phyloP scores from a whole-genome alignment of 2,329 filamentous ascomycete species.

The Lasiodiplodia theobromae region DNA sequence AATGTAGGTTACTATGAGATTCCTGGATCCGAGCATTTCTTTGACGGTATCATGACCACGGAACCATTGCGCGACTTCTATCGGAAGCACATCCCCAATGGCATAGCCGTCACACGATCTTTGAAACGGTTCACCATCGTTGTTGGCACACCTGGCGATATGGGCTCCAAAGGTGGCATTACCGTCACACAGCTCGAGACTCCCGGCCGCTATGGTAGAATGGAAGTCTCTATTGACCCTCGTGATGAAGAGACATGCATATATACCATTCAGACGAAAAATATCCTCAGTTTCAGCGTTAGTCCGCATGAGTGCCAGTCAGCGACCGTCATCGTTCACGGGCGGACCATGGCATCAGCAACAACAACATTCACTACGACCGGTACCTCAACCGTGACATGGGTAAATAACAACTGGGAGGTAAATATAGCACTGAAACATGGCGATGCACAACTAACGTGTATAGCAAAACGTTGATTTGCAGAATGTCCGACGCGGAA shows the following conservation, averaged over 20 bases:
- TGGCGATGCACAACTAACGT: neutral
- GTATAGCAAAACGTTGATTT: neutral
- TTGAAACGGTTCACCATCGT: conserved; percentile 54
- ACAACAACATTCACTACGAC: neutral
- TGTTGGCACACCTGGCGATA: conserved; percentile 61
- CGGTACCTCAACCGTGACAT: neutral
- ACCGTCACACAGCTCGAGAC: conserved; percentile 57
- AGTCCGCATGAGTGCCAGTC: conserved; percentile 31
- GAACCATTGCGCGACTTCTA: conserved; percentile 58
- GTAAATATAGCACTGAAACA: conserved; percentile 29
- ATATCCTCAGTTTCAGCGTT: conserved; percentile 43
- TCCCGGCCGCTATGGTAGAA: conserved; percentile 59
- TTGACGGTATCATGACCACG: conserved; percentile 63
- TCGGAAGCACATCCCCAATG: conserved; percentile 40
- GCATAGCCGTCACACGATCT: conserved; percentile 33
- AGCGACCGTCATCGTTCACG: conserved; percentile 3
- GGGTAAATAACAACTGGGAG: conserved; percentile 2
- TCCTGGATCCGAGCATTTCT: conserved; percentile 59
- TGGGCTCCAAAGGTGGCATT: conserved; percentile 60
- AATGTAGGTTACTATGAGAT: conserved; percentile 60
- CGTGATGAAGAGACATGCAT: conserved; percentile 26
- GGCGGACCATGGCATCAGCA: neutral
- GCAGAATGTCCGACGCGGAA: conserved; percentile 46
- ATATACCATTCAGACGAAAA: conserved; percentile 42
- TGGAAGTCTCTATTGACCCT: conserved; percentile 47